A percentile compares a stretch with the other conserved stretches of the same genome.
Conservation (phyloP, 805 yeast species). For the Yarrowia porcina region DNA sequence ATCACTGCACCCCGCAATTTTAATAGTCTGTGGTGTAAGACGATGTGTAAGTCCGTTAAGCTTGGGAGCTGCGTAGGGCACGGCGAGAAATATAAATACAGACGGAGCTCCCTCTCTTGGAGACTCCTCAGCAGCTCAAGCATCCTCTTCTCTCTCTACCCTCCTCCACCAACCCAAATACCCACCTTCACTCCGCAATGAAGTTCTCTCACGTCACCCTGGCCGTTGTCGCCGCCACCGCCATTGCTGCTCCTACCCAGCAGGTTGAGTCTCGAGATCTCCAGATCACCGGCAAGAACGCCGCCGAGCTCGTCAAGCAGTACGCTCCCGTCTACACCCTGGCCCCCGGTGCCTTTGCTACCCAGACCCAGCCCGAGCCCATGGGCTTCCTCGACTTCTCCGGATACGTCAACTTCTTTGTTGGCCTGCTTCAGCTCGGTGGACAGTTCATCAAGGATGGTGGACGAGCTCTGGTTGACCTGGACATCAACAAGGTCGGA, state of each 20-base stretch:
- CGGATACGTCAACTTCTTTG: conserved; percentile 20
- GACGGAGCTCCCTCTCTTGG: background rate
- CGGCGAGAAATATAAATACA: background rate
- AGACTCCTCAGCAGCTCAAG: background rate
- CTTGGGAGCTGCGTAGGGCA: background rate
- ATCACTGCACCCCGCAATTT: conserved; percentile 22
- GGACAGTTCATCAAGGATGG: conserved; percentile 24
- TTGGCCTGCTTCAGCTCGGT: conserved; percentile 22
- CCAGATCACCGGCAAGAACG: conserved; percentile 6
- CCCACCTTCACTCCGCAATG: background rate
- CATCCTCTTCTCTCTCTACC: background rate
- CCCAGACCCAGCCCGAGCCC: conserved; percentile 7
- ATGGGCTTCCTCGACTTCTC: conserved; percentile 25
- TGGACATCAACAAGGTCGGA: conserved; percentile 18
- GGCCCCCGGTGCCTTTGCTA: conserved; percentile 18
- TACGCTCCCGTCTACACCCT: conserved; percentile 24
- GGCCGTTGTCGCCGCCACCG: conserved; percentile 3
- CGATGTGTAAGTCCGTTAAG: background rate
- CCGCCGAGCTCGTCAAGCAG: conserved; percentile 18
- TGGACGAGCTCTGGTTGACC: conserved; percentile 18
- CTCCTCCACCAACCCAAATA: background rate
- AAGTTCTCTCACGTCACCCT: conserved; percentile 10
- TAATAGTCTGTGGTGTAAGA: too few relatives aligned
- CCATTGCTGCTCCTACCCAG: conserved; percentile 11
- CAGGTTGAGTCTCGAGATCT: conserved; percentile 4